Conservation (phyloP, 1,139 yeast genomes). For the Geotrichum candidum region DNA sequence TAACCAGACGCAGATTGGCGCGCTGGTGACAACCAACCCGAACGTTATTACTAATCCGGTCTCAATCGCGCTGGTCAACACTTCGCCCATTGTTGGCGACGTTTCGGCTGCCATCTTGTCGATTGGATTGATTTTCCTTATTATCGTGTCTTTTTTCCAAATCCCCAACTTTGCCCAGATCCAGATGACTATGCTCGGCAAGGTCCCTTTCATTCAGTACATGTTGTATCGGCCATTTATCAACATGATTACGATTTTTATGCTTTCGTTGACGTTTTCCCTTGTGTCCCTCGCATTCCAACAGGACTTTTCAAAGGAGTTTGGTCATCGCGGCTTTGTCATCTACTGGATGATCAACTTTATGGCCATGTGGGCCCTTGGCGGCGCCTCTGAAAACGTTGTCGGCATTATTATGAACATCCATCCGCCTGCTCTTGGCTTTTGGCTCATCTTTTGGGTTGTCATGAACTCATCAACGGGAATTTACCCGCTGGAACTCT, state of each 20-base stretch:
- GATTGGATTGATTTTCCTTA: slow-evolving; percentile 69
- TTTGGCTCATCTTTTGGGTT: slow-evolving; percentile 60
- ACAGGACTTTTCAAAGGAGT: slow-evolving; percentile 47
- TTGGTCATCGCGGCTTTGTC: slow-evolving; percentile 57
- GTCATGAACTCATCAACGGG: slow-evolving; percentile 56
- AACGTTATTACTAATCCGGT: slow-evolving; percentile 36
- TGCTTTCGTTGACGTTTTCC: slow-evolving; percentile 51
- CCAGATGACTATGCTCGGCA: slow-evolving; percentile 45
- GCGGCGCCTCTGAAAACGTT: slow-evolving; percentile 58
- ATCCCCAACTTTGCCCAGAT: slow-evolving; percentile 53
- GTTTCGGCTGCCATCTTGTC: slow-evolving; percentile 59
- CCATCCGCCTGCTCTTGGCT: slow-evolving; percentile 49
- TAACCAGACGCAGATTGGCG: slow-evolving; percentile 23
- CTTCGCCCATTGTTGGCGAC: slow-evolving; percentile 46
- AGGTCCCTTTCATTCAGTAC: slow-evolving; percentile 43
- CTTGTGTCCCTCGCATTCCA: slow-evolving; percentile 58
- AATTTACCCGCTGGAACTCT: slow-evolving; percentile 52
- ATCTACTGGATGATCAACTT: slow-evolving; percentile 60
- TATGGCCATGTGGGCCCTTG: slow-evolving; percentile 55
- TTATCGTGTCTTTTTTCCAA: slow-evolving; percentile 60
- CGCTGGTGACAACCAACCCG: slow-evolving; percentile 23
- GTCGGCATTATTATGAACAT: slow-evolving; percentile 43
- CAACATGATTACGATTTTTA: slow-evolving; percentile 45
- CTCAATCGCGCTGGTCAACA: slow-evolving; percentile 31
- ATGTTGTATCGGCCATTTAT: slow-evolving; percentile 46